A percentile compares a stretch with the other conserved stretches of the same genome.
These are phyloP conservation scores for Harringtonia lauricola DNA, from an alignment of 2,329 filamentous ascomycete species.

Conservation along the genomic window DNA sequence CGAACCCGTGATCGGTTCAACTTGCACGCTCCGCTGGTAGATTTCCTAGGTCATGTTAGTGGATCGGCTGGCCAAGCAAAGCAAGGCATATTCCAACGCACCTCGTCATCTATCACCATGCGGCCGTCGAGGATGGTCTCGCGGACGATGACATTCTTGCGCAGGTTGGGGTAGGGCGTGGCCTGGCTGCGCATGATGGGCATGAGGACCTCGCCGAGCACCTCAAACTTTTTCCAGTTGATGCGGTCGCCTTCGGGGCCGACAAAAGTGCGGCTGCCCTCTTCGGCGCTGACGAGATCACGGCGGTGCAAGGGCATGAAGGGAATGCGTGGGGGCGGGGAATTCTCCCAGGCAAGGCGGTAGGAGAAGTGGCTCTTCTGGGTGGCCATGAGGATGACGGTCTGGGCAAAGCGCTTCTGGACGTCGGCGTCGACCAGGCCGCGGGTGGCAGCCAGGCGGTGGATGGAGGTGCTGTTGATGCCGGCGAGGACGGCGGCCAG, in stretches of 20 bases:
- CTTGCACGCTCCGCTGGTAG: constrained; percentile 48
- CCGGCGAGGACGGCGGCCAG: constrained; percentile 90
- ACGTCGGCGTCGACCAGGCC: constrained; percentile 60
- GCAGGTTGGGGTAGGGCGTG: constrained; percentile 63
- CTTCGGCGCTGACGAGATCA: constrained; percentile 83
- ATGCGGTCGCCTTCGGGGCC: constrained; percentile 63
- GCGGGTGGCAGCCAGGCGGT: constrained; percentile 70
- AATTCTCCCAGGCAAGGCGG: constrained; percentile 96
- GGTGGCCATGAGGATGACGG: constrained; percentile 86
- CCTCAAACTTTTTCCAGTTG: constrained; percentile 98
- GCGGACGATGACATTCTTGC: constrained; percentile 57
- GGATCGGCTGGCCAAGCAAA: too few relatives aligned
- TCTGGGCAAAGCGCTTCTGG: constrained; percentile 75
- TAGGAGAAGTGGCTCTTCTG: constrained; percentile 92
- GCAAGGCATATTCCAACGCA: too few relatives aligned
- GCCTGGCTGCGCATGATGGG: constrained; percentile 88
- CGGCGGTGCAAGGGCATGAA: constrained; percentile 84
- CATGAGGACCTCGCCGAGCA: constrained; percentile 84
- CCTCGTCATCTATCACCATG: constrained; percentile 79
- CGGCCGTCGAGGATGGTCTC: constrained; percentile 72
- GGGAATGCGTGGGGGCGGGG: constrained; percentile 77
- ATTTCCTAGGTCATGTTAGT: constrained; percentile 39
- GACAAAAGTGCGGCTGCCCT: constrained; percentile 84
- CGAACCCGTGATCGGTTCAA: constrained; percentile 39
- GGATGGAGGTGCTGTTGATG: constrained; percentile 78